phyloP scores from a whole-genome alignment of 116 monocot species.

The Papilionanthe hybrid region DNA sequence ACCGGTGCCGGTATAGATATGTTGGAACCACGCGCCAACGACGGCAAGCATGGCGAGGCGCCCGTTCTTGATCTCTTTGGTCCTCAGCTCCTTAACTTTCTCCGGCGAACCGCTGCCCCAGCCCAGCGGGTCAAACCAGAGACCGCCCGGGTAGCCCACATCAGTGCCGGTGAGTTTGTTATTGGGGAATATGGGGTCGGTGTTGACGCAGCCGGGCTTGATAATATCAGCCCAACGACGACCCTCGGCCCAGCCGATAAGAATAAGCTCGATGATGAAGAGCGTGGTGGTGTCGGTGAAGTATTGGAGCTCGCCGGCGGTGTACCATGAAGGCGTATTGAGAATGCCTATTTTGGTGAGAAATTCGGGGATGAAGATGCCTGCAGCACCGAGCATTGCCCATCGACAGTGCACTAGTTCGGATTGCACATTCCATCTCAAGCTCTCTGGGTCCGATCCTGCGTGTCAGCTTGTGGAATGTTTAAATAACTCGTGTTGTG shows the following conservation, averaged over 20 bases:
- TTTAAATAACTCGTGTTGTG: no score
- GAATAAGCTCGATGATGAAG: slow-evolving; percentile 75
- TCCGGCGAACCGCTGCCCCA: slow-evolving; percentile 84
- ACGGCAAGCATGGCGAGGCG: slow-evolving; percentile 94
- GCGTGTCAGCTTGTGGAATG: slow-evolving; percentile 19
- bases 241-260: slow-evolving; percentile 98
- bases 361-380: slow-evolving; percentile 95
- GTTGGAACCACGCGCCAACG: slow-evolving; percentile 97
- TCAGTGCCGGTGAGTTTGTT: slow-evolving; percentile 97
- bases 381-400: slow-evolving; percentile 97
- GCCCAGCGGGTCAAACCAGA: slow-evolving; percentile 97
- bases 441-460: slow-evolving; percentile 93
- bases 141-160: slow-evolving; percentile 91
- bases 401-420: slow-evolving; percentile 97
- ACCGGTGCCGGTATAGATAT: slow-evolving; percentile 90
- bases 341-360: slow-evolving; percentile 90
- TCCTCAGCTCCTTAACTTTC: slow-evolving; percentile 88
- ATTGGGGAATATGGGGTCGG: slow-evolving; percentile 93
- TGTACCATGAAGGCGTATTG: slow-evolving; percentile 98
- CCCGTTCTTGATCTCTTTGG: slow-evolving; percentile 98
- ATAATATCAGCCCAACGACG: slow-evolving; percentile 94
- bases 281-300: slow-evolving; percentile 98
- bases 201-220: slow-evolving; percentile 90
- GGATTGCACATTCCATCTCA: slow-evolving; percentile 84
- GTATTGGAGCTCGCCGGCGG: slow-evolving; percentile 77